Conservation (phyloP, 2,329 filamentous ascomycete genomes). For the Grosmannia penicillata region DNA sequence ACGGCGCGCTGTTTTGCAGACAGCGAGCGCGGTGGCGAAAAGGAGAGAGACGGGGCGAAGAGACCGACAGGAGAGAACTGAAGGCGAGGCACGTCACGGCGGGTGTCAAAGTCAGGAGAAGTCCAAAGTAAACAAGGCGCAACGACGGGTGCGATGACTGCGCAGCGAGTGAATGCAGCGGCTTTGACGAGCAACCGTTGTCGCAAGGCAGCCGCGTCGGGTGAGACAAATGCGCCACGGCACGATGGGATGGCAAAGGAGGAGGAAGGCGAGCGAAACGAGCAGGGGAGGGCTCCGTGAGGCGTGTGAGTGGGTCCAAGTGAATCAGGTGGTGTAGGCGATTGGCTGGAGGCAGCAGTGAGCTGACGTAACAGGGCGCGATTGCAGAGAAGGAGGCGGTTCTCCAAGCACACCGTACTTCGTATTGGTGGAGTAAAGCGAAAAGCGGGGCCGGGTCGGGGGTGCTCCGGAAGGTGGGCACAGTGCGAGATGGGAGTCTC, state of each 20-base stretch:
- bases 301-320: background rate
- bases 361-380: slow-evolving; percentile 15
- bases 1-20: slow-evolving; percentile 2
- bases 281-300: background rate
- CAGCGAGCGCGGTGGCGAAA: background rate
- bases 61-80: no score
- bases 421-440: no score
- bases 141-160: background rate
- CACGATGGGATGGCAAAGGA: slow-evolving; percentile 1
- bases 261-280: background rate
- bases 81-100: no score
- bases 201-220: slow-evolving; percentile 11
- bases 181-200: slow-evolving; percentile 5
- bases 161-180: slow-evolving; percentile 3
- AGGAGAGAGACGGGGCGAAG: background rate
- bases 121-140: no score
- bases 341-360: slow-evolving; percentile 5
- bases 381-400: no score
- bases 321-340: background rate
- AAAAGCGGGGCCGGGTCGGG: no score
- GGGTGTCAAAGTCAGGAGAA: no score
- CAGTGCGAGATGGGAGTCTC: no score
- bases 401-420: slow-evolving; percentile 2
- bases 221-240: slow-evolving; percentile 7
- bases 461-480: no score